Evolutionary conservation across 176 grass and related monocot species (phyloP), one percentile per base, ranked within the genome.

Genomic region (Eleusine indica): DNA sequence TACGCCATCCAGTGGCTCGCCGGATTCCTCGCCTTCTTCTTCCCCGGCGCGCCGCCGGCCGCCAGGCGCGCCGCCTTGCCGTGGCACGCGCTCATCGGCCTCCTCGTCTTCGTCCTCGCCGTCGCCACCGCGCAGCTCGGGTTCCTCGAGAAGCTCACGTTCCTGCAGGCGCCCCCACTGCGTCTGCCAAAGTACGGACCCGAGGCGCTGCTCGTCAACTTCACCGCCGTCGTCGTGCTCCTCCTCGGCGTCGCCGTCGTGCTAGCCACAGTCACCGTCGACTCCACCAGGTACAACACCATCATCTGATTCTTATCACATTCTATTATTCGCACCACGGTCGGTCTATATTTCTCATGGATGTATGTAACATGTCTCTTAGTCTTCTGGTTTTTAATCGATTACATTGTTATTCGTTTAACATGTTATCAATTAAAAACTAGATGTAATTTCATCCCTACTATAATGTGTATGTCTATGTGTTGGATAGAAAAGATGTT

Each of bases 81-180:
- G 0, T 97, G 95, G 95, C 95, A 97, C 47, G 92, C 86, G 4
- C 22, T 90, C 38, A 40, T 82, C 0, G 95, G 95, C 13, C 22
- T 93, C 54, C 84, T 92, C 60, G 61, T 94, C 56, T 94, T 88
- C 84, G 57, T 42, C 21, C 86, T 97, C 68, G 95, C 90, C 5
- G 57, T 97, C 1, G 90, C 47, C 7, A 93, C 43, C 51, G 70
- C 86, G 9, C 83, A 91, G 78, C 84, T 97, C 0, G 95, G 95
- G 6, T 93, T 97, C 78, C 76, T 94, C 28, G 92, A 97, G 88
- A 97, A 97, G 88, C 82, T 97, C 57, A 97, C 95, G 60, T 97
- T 97, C 82, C 71, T 94, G 51, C 80, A 94, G 86, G 7, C 2
- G 7, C 19, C 13, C 8, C 76, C 72, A 0, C 1, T 8, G 32